Evolutionary conservation across 306 rosid genomes (phyloP).

Genomic region (Fagus sylvatica): DNA sequence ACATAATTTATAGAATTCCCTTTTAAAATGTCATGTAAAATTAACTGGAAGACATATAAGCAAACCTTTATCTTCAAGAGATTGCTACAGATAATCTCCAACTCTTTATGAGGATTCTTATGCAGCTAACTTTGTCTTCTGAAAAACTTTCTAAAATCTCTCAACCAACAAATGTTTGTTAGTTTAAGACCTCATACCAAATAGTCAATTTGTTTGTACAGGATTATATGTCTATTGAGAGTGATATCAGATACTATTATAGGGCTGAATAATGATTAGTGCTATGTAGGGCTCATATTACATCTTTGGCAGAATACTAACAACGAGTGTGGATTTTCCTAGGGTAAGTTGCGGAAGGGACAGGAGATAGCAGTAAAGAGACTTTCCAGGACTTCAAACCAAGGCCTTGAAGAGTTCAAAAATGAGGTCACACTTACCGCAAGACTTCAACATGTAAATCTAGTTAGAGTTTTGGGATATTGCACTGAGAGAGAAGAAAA

Average conservation of each 20-base stretch:
- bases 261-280: background rate
- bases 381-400: constrained; percentile 49
- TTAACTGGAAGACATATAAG: background rate
- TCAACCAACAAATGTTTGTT: background rate
- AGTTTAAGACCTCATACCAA: no score
- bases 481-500: constrained; percentile 46
- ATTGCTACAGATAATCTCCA: background rate
- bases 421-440: constrained; percentile 52
- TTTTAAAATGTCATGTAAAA: background rate
- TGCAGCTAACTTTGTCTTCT: background rate
- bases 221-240: background rate
- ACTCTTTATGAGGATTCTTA: background rate
- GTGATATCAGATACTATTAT: background rate
- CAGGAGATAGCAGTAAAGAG: constrained; percentile 51
- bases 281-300: background rate
- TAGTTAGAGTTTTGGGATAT: constrained; percentile 52
- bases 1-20: background rate
- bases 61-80: background rate
- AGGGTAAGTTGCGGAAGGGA: constrained; percentile 49
- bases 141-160: background rate
- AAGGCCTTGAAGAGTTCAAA: constrained; percentile 44
- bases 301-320: background rate
- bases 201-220: no score
- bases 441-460: constrained; percentile 54
- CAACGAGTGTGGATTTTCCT: constrained; percentile 9